Base-by-base conservation (phyloP, 129 eudicot species). In the Solidago caesia region DNA sequence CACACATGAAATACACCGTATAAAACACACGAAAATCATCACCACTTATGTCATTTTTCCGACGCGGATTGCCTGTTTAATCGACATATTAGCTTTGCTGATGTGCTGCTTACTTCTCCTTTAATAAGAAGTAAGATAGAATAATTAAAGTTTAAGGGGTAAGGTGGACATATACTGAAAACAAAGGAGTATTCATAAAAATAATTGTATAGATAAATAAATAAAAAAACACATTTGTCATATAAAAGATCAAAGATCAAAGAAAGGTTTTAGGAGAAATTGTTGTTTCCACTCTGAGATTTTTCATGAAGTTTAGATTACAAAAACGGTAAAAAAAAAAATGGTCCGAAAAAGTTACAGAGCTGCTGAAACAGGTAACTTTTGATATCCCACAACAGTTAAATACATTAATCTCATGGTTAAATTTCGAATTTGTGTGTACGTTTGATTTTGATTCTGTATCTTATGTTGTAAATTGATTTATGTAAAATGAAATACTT, bases 291-390 rank as follows among this genome's bases (percentile, higher is more conserved):
- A 33, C 39, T 33, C 39, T 33, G 39, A 3, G 39, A 33, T 33
- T 33, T 33, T 33, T 48, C 44, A 13, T 64, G 29, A 57, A 12
- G n/a, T 8, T 49, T 8, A 49, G 13, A 21, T 70, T 47, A 33
- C 39, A 33, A 33, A 33, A 33, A 33, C 39, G 39, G 39, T 33
- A 33, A 2, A 33, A 33, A 48, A 48, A 48, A 48, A 7, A 48
- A 79, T 79, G 83, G 83, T 73, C 57, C 79, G 83, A 63, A 79
- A 79, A 79, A 79, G 67, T 44, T 52, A 53, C 7, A 53, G 61
- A 55, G 58, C 51, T 63, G 77, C 15, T 0, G 68, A 79, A 79
- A 72, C 83, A 64, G 77, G 82, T 79, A 64, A 43, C 45, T 26
- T 4, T 4, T 57, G 14, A 11, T 72, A 7, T 63, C 68, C 46